Percentiles rank a stretch among this genome's conserved stretches.
phyloP scores from a whole-genome alignment of 192 early-diverging fungal genomes.

The Podila epicladia region DNA sequence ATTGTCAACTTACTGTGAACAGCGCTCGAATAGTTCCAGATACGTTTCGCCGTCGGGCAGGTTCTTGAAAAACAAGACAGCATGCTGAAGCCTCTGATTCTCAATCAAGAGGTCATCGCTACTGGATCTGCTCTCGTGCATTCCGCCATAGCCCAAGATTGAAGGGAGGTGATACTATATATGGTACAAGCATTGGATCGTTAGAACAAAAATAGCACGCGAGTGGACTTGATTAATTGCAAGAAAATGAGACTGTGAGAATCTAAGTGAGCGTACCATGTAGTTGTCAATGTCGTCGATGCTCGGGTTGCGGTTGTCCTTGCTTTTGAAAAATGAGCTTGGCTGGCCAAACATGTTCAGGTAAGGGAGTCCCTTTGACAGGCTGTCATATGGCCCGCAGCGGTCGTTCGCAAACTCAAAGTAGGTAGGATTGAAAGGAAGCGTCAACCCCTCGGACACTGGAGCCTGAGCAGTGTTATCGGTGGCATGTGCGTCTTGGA shows the following conservation, averaged over 20 bases:
- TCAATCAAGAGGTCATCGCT: slow-evolving; percentile 38
- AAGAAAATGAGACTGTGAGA: background rate
- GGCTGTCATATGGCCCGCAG: background rate
- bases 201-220: too few species aligned
- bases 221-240: too few species aligned
- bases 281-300: slow-evolving; percentile 38
- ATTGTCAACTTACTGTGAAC: slow-evolving; percentile 22
- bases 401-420: slow-evolving; percentile 12
- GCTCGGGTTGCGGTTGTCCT: slow-evolving; percentile 14
- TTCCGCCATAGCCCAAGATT: too few species aligned
- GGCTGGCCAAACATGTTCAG: background rate
- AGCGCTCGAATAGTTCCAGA: slow-evolving; percentile 35
- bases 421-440: slow-evolving; percentile 5
- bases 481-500: too few species aligned
- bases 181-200: too few species aligned
- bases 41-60: slow-evolving; percentile 22
- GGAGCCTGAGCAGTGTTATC: too few species aligned
- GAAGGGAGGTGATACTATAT: too few species aligned
- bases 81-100: slow-evolving; percentile 15
- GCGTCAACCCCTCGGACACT: too few species aligned
- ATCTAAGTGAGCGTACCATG: slow-evolving; percentile 17
- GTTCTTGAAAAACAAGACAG: slow-evolving; percentile 21
- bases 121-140: slow-evolving; percentile 9
- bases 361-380: slow-evolving; percentile 1
- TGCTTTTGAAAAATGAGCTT: slow-evolving; percentile 14